These are phyloP conservation scores for Morella rubra DNA, from an alignment of 306 rosid species.

Conservation along the genomic window DNA sequence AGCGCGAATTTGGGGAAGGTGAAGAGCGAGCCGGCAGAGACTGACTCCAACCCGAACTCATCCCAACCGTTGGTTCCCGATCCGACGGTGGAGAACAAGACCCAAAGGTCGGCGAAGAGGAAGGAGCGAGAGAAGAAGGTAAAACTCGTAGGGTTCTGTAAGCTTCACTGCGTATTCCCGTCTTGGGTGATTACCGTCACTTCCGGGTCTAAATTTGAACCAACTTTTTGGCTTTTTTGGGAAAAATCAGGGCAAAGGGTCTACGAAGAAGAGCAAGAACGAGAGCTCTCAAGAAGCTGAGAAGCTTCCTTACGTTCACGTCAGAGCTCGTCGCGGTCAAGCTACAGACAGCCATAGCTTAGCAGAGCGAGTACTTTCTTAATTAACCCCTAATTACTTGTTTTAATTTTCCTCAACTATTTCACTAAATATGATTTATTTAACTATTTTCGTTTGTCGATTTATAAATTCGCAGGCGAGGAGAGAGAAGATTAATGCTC, in stretches of 20 bases:
- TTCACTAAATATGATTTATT: constrained; percentile 14
- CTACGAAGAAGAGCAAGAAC: constrained; percentile 65
- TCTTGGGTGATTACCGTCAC: constrained; percentile 25
- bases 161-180: background rate
- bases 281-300: constrained; percentile 59
- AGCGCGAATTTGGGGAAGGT: constrained; percentile 55
- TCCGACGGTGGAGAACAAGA: constrained; percentile 53
- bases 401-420: constrained; percentile 1
- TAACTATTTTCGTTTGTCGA: background rate
- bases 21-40: constrained; percentile 71
- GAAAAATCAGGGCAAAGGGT: constrained; percentile 59
- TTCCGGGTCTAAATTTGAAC: constrained; percentile 15
- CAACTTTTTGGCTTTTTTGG: constrained; percentile 5
- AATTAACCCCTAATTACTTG: constrained; percentile 33
- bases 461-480: constrained; percentile 63
- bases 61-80: constrained; percentile 49
- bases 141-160: constrained; percentile 9
- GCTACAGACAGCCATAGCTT: constrained; percentile 98
- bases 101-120: constrained; percentile 64
- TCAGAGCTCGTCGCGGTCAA: constrained; percentile 97
- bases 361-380: constrained; percentile 83
- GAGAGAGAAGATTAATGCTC: constrained; percentile 98
- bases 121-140: constrained; percentile 98
- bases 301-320: constrained; percentile 88
- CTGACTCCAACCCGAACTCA: constrained; percentile 63